These are phyloP conservation scores for Pholiota conissans DNA, from an alignment of 768 basidiomycete genomes.

Conservation along the genomic window DNA sequence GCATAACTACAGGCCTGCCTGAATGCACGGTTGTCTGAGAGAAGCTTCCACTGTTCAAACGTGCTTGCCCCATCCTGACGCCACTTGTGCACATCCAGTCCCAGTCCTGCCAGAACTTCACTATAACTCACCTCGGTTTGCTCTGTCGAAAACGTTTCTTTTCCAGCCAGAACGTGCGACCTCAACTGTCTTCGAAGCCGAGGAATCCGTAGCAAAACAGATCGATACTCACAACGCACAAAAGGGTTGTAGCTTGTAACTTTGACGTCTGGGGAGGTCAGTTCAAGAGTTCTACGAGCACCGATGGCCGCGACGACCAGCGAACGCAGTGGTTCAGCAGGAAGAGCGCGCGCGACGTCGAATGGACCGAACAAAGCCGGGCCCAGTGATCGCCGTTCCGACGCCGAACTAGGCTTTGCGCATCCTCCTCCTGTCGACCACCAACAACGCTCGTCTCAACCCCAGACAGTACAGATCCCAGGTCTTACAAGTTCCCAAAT, in stretches of 20 bases:
- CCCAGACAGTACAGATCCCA: neutral
- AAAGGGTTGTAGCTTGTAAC: neutral
- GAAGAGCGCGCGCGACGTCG: neutral
- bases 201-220: neutral
- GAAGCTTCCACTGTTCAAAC: neutral
- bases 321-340: neutral
- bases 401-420: neutral
- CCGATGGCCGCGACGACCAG: neutral
- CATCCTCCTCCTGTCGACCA: neutral
- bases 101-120: neutral
- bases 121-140: neutral
- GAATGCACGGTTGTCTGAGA: conserved; percentile 3
- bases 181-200: neutral
- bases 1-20: neutral
- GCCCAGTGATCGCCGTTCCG: neutral
- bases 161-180: neutral
- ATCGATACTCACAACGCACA: neutral
- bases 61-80: neutral
- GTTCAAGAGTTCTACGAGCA: neutral
- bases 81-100: neutral
- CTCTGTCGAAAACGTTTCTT: neutral
- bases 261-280: neutral
- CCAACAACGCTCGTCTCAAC: neutral
- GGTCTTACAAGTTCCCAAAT: neutral
- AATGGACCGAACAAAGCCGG: neutral